phyloP scores from a whole-genome alignment of 2,329 filamentous ascomycete genomes.

The Apiospora arundinis region DNA sequence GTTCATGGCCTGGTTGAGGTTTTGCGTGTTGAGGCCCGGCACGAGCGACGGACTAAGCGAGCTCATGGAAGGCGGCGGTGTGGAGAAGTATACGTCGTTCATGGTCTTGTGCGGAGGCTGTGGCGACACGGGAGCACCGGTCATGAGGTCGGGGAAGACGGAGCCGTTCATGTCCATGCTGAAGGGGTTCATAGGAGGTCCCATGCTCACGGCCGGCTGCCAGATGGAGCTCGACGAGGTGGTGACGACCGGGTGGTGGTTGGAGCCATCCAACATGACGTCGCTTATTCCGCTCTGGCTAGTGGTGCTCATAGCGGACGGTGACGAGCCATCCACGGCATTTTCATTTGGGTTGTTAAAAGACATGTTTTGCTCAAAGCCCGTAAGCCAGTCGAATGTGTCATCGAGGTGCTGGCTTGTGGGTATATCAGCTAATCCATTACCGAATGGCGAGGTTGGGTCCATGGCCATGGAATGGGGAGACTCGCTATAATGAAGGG shows the following conservation, averaged over 20 bases:
- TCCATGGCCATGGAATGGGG: slow-evolving; percentile 71
- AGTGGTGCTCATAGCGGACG: slow-evolving; percentile 92
- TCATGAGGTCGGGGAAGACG: slow-evolving; percentile 79
- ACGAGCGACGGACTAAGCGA: slow-evolving; percentile 76
- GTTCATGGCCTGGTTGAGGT: slow-evolving; percentile 69
- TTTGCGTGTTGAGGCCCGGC: slow-evolving; percentile 66
- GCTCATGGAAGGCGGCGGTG: slow-evolving; percentile 75
- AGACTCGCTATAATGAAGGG: slow-evolving; percentile 84
- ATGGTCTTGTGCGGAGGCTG: slow-evolving; percentile 75
- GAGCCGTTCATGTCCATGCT: slow-evolving; percentile 76
- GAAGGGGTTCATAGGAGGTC: slow-evolving; percentile 73
- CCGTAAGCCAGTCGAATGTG: slow-evolving; percentile 80
- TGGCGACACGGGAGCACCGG: slow-evolving; percentile 76
- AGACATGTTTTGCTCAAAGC: slow-evolving; percentile 62
- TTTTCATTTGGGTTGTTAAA: slow-evolving; percentile 68
- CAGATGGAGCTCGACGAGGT: slow-evolving; percentile 67
- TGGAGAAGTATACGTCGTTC: slow-evolving; percentile 79
- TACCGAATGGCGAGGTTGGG: slow-evolving; percentile 65
- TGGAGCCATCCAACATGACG: slow-evolving; percentile 84
- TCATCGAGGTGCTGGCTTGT: slow-evolving; percentile 72
- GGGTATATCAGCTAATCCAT: slow-evolving; percentile 63
- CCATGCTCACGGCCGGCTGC: slow-evolving; percentile 69
- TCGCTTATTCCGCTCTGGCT: slow-evolving; percentile 93
- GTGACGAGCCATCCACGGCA: slow-evolving; percentile 90
- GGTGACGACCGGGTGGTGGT: slow-evolving; percentile 65